Percentiles rank a stretch among this genome's conserved stretches.
phyloP scores from a whole-genome alignment of 2,329 filamentous ascomycete genomes.

The Alternaria metachromatica region DNA sequence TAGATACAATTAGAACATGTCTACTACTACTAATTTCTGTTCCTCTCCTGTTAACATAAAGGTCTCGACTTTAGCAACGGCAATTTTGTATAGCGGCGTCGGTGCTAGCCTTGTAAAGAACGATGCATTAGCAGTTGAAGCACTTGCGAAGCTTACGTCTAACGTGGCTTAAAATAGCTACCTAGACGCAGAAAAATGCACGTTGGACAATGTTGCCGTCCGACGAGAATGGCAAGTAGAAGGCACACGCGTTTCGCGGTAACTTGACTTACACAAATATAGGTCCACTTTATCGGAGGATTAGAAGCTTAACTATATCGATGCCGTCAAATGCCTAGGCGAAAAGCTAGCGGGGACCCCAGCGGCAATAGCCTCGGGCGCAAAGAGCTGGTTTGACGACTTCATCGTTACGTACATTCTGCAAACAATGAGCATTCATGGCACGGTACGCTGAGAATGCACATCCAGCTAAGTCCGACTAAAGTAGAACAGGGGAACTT shows the following conservation, averaged over 20 bases:
- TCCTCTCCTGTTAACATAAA: background rate
- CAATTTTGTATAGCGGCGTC: background rate
- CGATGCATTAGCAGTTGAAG: background rate
- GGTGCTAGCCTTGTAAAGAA: background rate
- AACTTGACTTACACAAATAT: background rate
- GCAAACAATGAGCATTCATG: slow-evolving; percentile 24
- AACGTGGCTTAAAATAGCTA: background rate
- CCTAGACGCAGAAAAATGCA: background rate
- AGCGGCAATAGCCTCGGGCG: slow-evolving; percentile 21
- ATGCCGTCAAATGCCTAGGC: slow-evolving; percentile 29
- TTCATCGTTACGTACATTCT: slow-evolving; percentile 34
- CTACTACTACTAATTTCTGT: background rate
- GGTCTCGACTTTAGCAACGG: background rate
- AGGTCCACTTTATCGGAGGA: background rate
- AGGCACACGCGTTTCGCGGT: background rate
- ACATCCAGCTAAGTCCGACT: background rate
- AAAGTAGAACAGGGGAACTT: slow-evolving; percentile 16
- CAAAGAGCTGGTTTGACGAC: slow-evolving; percentile 34
- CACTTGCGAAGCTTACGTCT: background rate
- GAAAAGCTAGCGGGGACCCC: slow-evolving; percentile 19
- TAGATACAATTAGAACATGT: background rate
- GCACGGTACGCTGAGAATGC: background rate
- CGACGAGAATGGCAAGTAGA: background rate
- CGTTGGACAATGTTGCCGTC: background rate
- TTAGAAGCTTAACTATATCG: slow-evolving; percentile 15